These are phyloP conservation scores for Fraxinus xanthoxyloides DNA, from an alignment of 305 asterid genomes.

Conservation along the genomic window DNA sequence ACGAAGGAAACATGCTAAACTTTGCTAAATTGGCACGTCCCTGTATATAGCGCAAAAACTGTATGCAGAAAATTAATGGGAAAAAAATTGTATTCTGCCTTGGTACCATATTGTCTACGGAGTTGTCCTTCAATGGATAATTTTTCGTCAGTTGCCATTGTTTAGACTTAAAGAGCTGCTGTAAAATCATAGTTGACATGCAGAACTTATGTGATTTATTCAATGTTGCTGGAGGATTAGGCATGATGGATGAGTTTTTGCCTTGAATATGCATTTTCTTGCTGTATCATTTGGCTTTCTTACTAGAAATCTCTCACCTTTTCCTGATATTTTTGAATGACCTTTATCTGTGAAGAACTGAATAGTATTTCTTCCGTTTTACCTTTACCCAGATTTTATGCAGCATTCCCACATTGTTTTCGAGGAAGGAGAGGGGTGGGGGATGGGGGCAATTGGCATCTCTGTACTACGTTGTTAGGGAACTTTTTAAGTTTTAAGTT, in stretches of 20 bases:
- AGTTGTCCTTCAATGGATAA: not conserved
- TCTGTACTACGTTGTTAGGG: not conserved
- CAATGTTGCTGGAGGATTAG: not conserved
- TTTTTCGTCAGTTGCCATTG: not conserved
- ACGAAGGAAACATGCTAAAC: not conserved
- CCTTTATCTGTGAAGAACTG: not conserved
- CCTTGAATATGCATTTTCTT: constrained; percentile 6
- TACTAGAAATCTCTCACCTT: not conserved
- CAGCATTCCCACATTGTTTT: not conserved
- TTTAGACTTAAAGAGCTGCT: not conserved
- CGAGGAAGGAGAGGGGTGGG: not conserved
- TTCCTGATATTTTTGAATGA: not conserved
- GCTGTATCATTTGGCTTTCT: constrained; percentile 3
- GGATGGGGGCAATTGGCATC: not conserved
- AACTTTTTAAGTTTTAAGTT: not conserved
- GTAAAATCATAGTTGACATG: not conserved
- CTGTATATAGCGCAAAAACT: not conserved
- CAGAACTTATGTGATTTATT: not conserved
- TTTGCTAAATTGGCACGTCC: not conserved
- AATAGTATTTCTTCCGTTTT: not conserved
- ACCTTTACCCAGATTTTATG: not conserved
- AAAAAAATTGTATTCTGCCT: not conserved
- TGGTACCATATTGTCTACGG: not conserved
- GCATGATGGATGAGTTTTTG: not conserved
- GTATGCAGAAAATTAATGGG: not conserved